phyloP scores from a whole-genome alignment of 2,329 filamentous ascomycete species.

The Pseudogymnoascus destructans region DNA sequence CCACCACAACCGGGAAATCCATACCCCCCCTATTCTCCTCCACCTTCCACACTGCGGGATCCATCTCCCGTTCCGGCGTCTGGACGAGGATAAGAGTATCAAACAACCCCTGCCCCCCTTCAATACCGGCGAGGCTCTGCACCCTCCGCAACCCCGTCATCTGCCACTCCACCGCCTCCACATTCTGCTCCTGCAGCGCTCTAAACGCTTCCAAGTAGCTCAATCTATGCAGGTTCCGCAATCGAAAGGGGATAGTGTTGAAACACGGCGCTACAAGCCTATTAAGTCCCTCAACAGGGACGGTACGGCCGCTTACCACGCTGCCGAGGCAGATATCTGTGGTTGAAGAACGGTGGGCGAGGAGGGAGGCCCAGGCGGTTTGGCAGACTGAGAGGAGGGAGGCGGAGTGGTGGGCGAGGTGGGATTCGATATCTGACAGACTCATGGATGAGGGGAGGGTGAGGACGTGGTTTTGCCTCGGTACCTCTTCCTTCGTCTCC shows the following conservation, averaged over 20 bases:
- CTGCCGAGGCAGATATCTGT: conserved; percentile 77
- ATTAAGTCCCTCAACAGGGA: conserved; percentile 53
- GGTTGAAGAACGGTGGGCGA: conserved; percentile 42
- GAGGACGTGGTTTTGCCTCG: background rate
- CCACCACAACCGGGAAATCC: conserved; percentile 68
- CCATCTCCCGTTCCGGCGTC: conserved; percentile 44
- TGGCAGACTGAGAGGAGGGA: conserved; percentile 59
- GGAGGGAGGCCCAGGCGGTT: conserved; percentile 54
- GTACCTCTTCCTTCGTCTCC: background rate
- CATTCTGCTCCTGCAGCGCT: conserved; percentile 34
- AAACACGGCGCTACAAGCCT: conserved; percentile 70
- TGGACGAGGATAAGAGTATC: conserved; percentile 74
- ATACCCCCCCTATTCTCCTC: conserved; percentile 48
- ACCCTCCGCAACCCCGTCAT: conserved; percentile 62
- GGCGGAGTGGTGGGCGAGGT: conserved; percentile 40
- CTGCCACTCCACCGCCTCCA: conserved; percentile 52
- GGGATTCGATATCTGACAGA: conserved; percentile 30
- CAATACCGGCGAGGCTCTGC: conserved; percentile 37
- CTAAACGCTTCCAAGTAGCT: conserved; percentile 25
- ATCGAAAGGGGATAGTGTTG: conserved; percentile 68
- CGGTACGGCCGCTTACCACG: conserved; percentile 64
- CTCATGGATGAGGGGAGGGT: background rate
- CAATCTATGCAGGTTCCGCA: conserved; percentile 43
- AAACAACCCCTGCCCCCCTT: conserved; percentile 47
- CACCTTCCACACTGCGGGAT: conserved; percentile 42